Percentiles rank a stretch among this genome's conserved stretches.
These are phyloP conservation scores for Astragalus membranaceus DNA, from an alignment of 306 rosid genomes.

Conservation along the genomic window DNA sequence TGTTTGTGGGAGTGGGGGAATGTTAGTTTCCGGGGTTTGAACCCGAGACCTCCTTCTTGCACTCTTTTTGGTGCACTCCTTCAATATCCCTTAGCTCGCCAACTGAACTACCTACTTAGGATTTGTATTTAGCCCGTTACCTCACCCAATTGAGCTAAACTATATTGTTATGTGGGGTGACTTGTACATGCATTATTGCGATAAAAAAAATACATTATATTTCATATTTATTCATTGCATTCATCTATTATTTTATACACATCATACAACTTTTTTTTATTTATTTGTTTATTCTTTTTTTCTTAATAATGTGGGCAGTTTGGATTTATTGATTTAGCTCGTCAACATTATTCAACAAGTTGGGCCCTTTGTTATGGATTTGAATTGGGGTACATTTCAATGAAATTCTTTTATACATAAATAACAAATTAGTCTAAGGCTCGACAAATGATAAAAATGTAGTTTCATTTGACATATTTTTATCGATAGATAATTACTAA, in stretches of 20 bases:
- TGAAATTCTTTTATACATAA: background rate
- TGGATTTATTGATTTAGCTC: background rate
- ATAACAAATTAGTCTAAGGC: too few relatives aligned
- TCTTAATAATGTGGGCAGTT: constrained; percentile 10
- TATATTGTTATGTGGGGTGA: background rate
- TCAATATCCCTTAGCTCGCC: too few relatives aligned
- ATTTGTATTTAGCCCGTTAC: background rate
- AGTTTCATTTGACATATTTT: too few relatives aligned
- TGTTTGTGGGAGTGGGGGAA: too few relatives aligned
- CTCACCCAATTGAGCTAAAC: background rate
- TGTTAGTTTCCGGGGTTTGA: too few relatives aligned
- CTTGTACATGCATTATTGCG: background rate
- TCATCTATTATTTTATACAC: background rate
- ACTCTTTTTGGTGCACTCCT: too few relatives aligned
- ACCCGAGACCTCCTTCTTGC: too few relatives aligned
- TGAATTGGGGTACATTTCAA: background rate
- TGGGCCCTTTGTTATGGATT: background rate
- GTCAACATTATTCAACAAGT: constrained; percentile 1
- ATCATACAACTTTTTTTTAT: too few relatives aligned
- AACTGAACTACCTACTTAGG: too few relatives aligned
- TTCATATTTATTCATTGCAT: too few relatives aligned
- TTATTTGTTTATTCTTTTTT: background rate
- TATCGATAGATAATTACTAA: too few relatives aligned
- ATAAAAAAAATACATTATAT: background rate
- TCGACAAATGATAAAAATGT: too few relatives aligned